Conservation (phyloP, 192 early-diverging fungal genomes). For the Coemansia sp. region DNA sequence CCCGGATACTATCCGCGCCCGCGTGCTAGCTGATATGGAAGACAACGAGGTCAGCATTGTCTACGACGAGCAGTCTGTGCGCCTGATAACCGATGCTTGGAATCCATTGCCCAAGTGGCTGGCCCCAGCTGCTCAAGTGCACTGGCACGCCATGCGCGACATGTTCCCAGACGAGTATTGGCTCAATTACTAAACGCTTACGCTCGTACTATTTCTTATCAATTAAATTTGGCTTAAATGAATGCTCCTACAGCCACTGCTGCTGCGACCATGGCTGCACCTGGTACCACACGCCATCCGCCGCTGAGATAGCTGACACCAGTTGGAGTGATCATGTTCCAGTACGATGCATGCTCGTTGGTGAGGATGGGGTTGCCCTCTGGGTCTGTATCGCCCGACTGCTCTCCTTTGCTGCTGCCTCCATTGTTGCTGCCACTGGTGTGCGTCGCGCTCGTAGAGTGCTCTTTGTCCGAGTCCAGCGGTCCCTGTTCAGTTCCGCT, state of each 20-base stretch:
- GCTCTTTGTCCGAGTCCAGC: constrained; percentile 17
- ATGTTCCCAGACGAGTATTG: constrained; percentile 72
- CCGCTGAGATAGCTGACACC: constrained; percentile 47
- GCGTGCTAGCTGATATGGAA: constrained; percentile 52
- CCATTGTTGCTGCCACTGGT: constrained; percentile 8
- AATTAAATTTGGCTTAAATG: constrained; percentile 20
- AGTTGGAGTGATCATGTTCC: constrained; percentile 42
- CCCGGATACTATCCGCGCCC: constrained; percentile 17
- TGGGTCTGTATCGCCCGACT: constrained; percentile 28
- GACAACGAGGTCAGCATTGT: constrained; percentile 54
- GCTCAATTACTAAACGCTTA: constrained; percentile 59
- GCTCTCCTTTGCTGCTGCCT: constrained; percentile 7
- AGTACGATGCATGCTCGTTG: constrained; percentile 32
- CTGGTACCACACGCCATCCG: constrained; percentile 6
- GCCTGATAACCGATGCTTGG: constrained; percentile 62
- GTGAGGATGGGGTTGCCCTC: constrained; percentile 47
- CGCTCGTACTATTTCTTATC: not conserved
- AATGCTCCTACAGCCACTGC: constrained; percentile 15
- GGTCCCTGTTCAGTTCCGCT: constrained; percentile 18
- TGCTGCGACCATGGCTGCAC: not conserved
- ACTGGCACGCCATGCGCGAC: constrained; percentile 75
- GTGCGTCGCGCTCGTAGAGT: constrained; percentile 5
- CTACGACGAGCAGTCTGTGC: constrained; percentile 25
- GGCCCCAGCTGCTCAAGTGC: constrained; percentile 56
- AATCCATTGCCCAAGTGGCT: constrained; percentile 66